These are phyloP conservation scores for Pichia sp. DNA, from an alignment of 1,139 yeast genomes.

Conservation along the genomic window DNA sequence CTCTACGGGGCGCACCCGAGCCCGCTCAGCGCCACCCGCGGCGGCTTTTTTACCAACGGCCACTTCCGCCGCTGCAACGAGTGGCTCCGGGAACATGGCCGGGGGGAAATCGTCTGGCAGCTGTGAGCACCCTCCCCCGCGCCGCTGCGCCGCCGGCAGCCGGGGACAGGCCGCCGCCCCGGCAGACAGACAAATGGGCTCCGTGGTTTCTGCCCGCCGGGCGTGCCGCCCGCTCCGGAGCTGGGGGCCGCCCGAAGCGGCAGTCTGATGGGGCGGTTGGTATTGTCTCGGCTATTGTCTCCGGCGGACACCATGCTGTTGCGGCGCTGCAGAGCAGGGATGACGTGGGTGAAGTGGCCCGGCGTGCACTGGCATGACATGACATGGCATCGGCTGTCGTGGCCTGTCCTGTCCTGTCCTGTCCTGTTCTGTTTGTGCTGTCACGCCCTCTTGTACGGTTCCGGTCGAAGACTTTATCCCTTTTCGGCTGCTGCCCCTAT, in stretches of 20 bases:
- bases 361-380: no score
- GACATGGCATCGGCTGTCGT: not conserved
- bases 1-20: conserved; percentile 53
- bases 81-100: conserved; percentile 54
- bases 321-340: no score
- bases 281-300: no score
- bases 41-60: conserved; percentile 50
- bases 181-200: no score
- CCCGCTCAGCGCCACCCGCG: conserved; percentile 87
- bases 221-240: no score
- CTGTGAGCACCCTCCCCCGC: not conserved
- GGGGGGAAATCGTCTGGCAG: conserved; percentile 61
- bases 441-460: not conserved
- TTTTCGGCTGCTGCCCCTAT: no score
- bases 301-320: no score
- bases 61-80: conserved; percentile 71
- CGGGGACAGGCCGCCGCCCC: no score
- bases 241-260: not conserved
- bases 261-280: not conserved
- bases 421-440: not conserved
- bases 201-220: not conserved
- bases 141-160: no score
- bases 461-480: no score
- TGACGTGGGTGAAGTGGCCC: no score
- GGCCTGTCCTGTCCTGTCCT: not conserved